Evolutionary conservation across 169 alveolate species (phyloP).

Genomic region (Theileria luwenshuni): DNA sequence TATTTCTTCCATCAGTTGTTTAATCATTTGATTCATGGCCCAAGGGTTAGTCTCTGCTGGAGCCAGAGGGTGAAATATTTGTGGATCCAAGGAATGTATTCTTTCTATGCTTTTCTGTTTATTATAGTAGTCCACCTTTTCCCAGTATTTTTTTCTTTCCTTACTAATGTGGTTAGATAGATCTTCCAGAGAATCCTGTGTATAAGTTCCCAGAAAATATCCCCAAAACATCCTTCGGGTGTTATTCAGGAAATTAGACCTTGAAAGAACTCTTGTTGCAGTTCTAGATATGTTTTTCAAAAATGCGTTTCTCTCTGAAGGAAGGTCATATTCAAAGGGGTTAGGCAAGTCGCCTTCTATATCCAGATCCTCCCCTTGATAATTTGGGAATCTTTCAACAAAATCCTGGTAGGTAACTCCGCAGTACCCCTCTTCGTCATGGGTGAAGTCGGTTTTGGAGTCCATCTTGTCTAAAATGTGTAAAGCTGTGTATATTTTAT

Average conservation of each 20-base stretch:
- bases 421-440: conserved; percentile 66
- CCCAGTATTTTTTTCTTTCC: conserved; percentile 31
- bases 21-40: conserved; percentile 66
- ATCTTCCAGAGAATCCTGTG: conserved; percentile 5
- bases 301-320: neutral
- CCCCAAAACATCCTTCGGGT: conserved; percentile 63
- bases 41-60: conserved; percentile 78
- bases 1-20: conserved; percentile 72
- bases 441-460: conserved; percentile 20
- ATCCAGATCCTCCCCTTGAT: neutral
- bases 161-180: neutral
- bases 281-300: conserved; percentile 19
- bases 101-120: conserved; percentile 26
- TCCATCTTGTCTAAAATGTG: conserved; percentile 1
- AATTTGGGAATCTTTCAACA: conserved; percentile 12
- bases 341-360: neutral
- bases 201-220: conserved; percentile 37
- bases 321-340: neutral
- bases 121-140: conserved; percentile 21
- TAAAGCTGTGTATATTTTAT: too few relatives aligned
- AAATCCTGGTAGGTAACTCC: conserved; percentile 45
- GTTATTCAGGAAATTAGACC: neutral
- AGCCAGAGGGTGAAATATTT: conserved; percentile 76
- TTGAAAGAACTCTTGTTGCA: conserved; percentile 21
- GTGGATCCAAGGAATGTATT: conserved; percentile 73